Conservation (phyloP, 2,329 filamentous ascomycete genomes). For the Verticillium albo-atrum region DNA sequence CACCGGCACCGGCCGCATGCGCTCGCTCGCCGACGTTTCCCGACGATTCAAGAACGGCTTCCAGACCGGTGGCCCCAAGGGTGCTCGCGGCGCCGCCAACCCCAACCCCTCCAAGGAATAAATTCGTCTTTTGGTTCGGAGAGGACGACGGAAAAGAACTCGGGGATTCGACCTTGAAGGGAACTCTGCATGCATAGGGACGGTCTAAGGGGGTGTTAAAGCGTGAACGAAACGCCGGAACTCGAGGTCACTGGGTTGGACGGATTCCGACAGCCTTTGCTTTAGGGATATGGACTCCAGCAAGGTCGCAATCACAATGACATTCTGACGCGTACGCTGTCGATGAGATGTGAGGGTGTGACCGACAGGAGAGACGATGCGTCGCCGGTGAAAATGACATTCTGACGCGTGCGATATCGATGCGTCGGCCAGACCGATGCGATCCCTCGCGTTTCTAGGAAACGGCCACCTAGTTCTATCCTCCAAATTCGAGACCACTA, state of each 20-base stretch:
- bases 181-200: slow-evolving; percentile 3
- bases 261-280: neutral
- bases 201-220: slow-evolving; percentile 3
- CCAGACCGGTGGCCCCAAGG: slow-evolving; percentile 84
- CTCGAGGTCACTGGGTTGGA: slow-evolving; percentile 4
- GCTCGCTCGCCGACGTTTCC: slow-evolving; percentile 87
- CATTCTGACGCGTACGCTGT: neutral
- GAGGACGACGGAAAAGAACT: slow-evolving; percentile 17
- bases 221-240: slow-evolving; percentile 3
- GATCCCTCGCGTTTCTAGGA: no score
- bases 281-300: slow-evolving; percentile 5
- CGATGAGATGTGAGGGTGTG: neutral
- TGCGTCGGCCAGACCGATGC: no score
- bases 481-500: no score
- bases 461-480: no score
- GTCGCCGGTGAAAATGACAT: slow-evolving; percentile 2
- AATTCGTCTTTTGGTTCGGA: slow-evolving; percentile 18
- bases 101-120: slow-evolving; percentile 17
- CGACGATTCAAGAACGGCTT: slow-evolving; percentile 98
- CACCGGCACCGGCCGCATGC: slow-evolving; percentile 92
- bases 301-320: slow-evolving; percentile 5
- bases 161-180: neutral
- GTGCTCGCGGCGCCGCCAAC: slow-evolving; percentile 61
- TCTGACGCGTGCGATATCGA: neutral
- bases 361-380: neutral